Evolutionary conservation across 371 early-diverging fungal species (phyloP), one percentile per base, ranked within the genome.

Genomic region (Mortierella sp.): DNA sequence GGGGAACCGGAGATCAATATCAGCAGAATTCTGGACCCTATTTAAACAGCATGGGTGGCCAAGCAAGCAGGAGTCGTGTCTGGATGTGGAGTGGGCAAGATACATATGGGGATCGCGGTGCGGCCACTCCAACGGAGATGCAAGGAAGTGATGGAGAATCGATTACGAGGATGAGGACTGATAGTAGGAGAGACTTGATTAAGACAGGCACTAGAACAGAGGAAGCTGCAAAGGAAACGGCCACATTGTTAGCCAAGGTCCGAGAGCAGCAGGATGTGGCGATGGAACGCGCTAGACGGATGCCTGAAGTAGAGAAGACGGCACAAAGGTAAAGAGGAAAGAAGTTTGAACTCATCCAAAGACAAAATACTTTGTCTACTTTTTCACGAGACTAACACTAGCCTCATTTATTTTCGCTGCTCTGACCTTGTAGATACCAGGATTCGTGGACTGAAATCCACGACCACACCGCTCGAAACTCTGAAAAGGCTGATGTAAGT

Each of bases 401-500:
- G n/a, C n/a, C n/a, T n/a, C 38, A 38, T 38, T 52, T 59, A 47
- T 60, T 59, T 64, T 40, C n/a, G n/a, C 24, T 63, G 45, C 22
- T 64, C 21, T 53, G 24, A 5, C 22, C 9, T 3, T 10, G 33
- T 67, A 78, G 79, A 74, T 78, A 79, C 69, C 80, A 79, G 65
- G 80, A 79, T 38, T 79, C 74, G 16, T 79, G 80, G 80, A 70
- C 24, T 57, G 71, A 79, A 22, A 79, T 79, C 58, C 80, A 79
- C 59, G 48, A 68, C 24, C 80, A 79, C 43, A 74, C 80, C 2
- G 19, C 71, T 7, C 66, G 67, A 6, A 79, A 79, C 48, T 67
- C 80, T 53, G 74, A 70, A 16, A 70, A 67, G 19, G 80, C 80
- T 15, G 80, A 79, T 53, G 80, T 79, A 73, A 57, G 70, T 70